Conservation (phyloP, 305 asterid genomes). For the Fraxinus latifolia region DNA sequence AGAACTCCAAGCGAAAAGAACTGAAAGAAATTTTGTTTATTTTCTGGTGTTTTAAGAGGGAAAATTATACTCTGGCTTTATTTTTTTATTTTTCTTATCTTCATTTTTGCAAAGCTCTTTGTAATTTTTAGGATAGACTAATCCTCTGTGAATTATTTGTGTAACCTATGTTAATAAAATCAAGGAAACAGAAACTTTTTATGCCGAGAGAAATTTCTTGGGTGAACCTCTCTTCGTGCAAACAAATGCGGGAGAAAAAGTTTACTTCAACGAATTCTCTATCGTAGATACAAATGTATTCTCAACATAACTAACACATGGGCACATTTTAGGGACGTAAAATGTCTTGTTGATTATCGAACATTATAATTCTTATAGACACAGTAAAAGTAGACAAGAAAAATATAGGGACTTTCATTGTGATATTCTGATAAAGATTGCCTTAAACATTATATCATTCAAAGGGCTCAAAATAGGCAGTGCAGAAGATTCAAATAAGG, state of each 20-base stretch:
- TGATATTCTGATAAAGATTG: not conserved
- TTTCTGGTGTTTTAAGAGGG: slow-evolving; percentile 15
- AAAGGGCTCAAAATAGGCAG: not conserved
- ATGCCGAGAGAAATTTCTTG: not conserved
- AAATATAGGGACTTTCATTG: not conserved
- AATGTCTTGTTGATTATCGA: not conserved
- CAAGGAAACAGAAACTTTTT: slow-evolving; percentile 8
- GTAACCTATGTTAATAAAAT: slow-evolving; percentile 46
- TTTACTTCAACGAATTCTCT: not conserved
- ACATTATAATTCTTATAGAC: not conserved
- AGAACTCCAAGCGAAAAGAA: slow-evolving; percentile 54
- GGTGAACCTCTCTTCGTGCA: slow-evolving; percentile 6
- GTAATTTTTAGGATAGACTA: slow-evolving; percentile 43
- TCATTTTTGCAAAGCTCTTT: slow-evolving; percentile 36
- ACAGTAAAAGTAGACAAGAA: not conserved
- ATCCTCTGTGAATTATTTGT: slow-evolving; percentile 38
- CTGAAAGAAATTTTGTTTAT: slow-evolving; percentile 28
- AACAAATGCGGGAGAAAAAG: not conserved
- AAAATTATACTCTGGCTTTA: not conserved
- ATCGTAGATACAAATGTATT: not conserved
- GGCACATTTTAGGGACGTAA: not conserved
- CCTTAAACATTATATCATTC: not conserved
- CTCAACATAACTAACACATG: not conserved
- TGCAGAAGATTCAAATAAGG: not conserved
- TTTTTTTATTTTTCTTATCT: not conserved